These are phyloP conservation scores for Sideroxylon spinosum DNA, from an alignment of 179 eudicot genomes.

Conservation along the genomic window DNA sequence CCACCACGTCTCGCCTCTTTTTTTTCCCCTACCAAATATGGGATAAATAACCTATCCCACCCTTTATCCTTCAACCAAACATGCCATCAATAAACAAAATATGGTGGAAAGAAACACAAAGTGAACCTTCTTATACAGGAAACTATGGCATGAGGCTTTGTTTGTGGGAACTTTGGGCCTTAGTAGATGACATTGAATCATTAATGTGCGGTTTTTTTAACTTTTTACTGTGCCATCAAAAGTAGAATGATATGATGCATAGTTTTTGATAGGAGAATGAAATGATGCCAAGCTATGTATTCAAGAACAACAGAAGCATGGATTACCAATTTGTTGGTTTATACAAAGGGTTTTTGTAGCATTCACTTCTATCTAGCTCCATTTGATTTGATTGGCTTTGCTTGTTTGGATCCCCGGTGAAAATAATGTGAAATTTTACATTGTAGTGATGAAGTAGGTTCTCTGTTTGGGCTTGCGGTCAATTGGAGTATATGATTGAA, in stretches of 20 bases:
- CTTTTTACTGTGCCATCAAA: neutral
- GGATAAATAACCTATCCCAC: no score
- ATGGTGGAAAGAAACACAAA: no score
- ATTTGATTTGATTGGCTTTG: neutral
- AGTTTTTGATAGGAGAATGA: neutral
- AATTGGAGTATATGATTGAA: neutral
- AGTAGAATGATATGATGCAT: no score
- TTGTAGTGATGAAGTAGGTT: neutral
- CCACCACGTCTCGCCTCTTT: no score
- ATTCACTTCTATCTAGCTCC: neutral
- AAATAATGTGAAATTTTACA: neutral
- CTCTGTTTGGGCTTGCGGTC: neutral
- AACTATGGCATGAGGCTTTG: no score
- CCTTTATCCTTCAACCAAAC: no score
- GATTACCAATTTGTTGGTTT: neutral
- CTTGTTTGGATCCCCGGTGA: neutral
- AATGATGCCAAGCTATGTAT: neutral
- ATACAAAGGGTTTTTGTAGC: neutral
- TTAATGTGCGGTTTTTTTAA: no score
- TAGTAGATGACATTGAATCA: no score
- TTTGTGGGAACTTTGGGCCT: no score
- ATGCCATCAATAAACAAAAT: no score
- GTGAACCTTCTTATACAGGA: no score
- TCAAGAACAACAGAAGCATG: constrained; percentile 1
- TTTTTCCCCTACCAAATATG: no score